Evolutionary conservation across 495 filamentous ascomycete genomes (phyloP), one percentile per base, ranked within the genome.

Genomic region (Barbatosphaeria neglecta): DNA sequence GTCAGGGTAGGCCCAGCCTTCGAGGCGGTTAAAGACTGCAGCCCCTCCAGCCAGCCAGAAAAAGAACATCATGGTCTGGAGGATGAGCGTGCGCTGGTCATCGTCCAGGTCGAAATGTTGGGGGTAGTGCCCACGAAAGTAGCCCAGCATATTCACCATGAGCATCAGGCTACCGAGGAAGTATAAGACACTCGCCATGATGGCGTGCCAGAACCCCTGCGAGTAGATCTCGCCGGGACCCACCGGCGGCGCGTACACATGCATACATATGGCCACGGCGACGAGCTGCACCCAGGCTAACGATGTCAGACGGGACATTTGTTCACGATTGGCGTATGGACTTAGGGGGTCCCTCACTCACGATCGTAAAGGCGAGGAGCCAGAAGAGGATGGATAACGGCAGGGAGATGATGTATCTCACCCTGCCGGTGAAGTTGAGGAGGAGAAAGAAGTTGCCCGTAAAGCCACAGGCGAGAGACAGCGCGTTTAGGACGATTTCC

Each of bases 81-180:
- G 61, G 74, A 89, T 89, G 19, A 90, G 62, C 0, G 83, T 87
- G 9, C 85, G 71, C 57, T 88, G 85, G 33, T 83, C 75, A 48
- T 87, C 81, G 13, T 83, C 82, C 13, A 90, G 67, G 9, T 76
- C 67, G 52, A 89, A 88, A 54, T 82, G 77, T 51, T 85, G 80
- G 1, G 83, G 82, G 55, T 90, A 90, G 50, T 85, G 82, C 1
- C 84, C 85, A 1, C 84, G 63, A 49, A 86, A 78, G 53, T 86
- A 87, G 4, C 85, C 85, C 19, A 86, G 59, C 78, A 90, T 85
- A 52, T 90, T 90, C 48, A 87, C 59, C 72, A 84, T 80, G 3
- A 90, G 57, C 6, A 84, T 67, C 53, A 75, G 60, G 22, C 74
- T 75, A 35, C 81, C 75, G 9, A 84, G 50, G 11, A 84, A 65